Base-by-base conservation (phyloP, 1,139 yeast genomes). In the Pichia sp. region DNA sequence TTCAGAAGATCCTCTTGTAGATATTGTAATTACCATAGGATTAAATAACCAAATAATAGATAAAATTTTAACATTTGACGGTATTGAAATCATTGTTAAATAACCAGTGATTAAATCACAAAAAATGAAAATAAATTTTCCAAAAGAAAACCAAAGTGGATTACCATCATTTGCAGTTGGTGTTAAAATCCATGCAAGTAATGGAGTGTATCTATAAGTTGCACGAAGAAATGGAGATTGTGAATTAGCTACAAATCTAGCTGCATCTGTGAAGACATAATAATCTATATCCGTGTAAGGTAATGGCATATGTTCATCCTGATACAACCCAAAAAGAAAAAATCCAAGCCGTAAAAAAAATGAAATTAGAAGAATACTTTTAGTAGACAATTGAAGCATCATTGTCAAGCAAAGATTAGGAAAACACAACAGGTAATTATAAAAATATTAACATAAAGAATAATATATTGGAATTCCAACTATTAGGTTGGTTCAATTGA, bases 281-380 rank as follows among this genome's bases (percentile, higher is more conserved):
- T 92, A 92, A 66, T 92, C 98, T 43, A 92, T 86, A 61, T 92
- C 98, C 0, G 98, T 92, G 67, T 88, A 92, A 56, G 85, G 81
- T 30, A 90, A 86, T 7, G 80, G 78, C 81, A 87, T 78, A 56
- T 79, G 70, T 8, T 78, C 74, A 65, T 92, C 98, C 65, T 92
- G 98, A 63, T 86, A 90, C 2, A 86, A 66, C 0, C 98, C 98
- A 70, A 80, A 92, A n/a, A 71, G 57, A 57, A 89, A 81, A 62
- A 92, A 85, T 1, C 73, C 83, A 5, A 81, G 52, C 49, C 97
- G 42, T 7, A 53, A 32, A 0, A 59, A 1, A 7, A 63, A 46
- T 1, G 64, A 58, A 0, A 57, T 40, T 0, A 42, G 9, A 9
- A 58, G n/a, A 3, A 61, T 57, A 4, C 25, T n/a, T n/a, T 35